Evolutionary conservation across 331 rosid species (phyloP).

Genomic region (Pyrus hybrid): DNA sequence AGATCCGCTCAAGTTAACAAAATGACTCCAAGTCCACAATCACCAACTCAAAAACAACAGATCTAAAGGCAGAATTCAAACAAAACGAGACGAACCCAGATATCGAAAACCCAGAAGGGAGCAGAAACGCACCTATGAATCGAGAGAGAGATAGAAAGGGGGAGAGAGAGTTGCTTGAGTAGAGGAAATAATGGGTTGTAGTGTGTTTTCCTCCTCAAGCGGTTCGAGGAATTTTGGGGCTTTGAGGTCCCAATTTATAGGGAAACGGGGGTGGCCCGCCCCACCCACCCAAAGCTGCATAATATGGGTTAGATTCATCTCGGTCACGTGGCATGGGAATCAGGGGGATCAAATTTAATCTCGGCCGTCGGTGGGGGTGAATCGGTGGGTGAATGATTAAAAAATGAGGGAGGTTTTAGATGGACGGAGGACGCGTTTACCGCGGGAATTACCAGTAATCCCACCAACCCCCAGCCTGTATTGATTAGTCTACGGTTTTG

Average conservation of each 20-base stretch:
- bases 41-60: background rate
- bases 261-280: background rate
- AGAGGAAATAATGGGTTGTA: background rate
- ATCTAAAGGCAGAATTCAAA: background rate
- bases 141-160: background rate
- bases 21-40: background rate
- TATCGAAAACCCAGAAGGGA: background rate
- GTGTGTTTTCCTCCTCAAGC: background rate
- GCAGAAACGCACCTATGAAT: background rate
- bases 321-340: constrained; percentile 1
- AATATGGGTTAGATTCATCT: background rate
- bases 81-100: background rate
- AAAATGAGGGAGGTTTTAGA: background rate
- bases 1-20: background rate
- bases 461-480: constrained; percentile 1
- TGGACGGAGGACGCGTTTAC: constrained; percentile 1
- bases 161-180: background rate
- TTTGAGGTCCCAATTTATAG: background rate
- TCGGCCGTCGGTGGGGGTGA: constrained; percentile 1
- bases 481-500: background rate
- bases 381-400: background rate
- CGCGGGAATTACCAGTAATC: background rate
- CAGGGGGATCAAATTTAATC: background rate
- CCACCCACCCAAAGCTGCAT: background rate
- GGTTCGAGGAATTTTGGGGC: background rate